phyloP scores from a whole-genome alignment of 768 basidiomycete species.

The Auriscalpium orientale region DNA sequence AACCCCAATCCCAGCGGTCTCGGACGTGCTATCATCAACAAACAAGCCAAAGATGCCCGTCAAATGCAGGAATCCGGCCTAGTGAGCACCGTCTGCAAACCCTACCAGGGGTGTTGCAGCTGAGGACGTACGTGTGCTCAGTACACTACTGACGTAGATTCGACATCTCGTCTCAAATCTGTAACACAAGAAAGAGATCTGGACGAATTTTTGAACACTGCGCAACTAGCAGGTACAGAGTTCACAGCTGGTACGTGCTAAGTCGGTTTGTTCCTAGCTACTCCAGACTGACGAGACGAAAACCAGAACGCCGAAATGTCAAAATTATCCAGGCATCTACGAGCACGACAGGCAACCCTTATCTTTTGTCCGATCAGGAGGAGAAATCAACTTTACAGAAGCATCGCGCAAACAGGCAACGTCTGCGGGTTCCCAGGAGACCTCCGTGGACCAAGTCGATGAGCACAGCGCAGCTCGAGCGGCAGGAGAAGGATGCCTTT shows the following conservation, averaged over 20 bases:
- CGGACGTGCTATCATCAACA: slow-evolving; percentile 93
- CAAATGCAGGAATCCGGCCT: slow-evolving; percentile 54
- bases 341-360: slow-evolving; percentile 64
- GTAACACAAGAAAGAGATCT: slow-evolving; percentile 95
- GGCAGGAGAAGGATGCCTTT: slow-evolving; percentile 85
- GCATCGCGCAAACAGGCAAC: slow-evolving; percentile 64
- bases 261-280: neutral
- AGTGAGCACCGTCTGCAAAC: slow-evolving; percentile 33
- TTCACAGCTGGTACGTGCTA: slow-evolving; percentile 79
- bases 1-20: slow-evolving; percentile 74
- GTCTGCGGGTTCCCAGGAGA: slow-evolving; percentile 81
- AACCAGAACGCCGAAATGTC: slow-evolving; percentile 66
- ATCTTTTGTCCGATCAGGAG: slow-evolving; percentile 76
- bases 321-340: slow-evolving; percentile 64
- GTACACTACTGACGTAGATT: slow-evolving; percentile 74
- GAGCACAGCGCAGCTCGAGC: slow-evolving; percentile 71
- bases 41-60: slow-evolving; percentile 71
- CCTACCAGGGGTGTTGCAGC: neutral
- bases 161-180: slow-evolving; percentile 67
- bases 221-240: slow-evolving; percentile 89
- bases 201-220: slow-evolving; percentile 93
- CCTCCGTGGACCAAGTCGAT: slow-evolving; percentile 84
- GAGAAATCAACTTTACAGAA: slow-evolving; percentile 67
- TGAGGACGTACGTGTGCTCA: slow-evolving; percentile 20
- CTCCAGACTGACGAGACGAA: slow-evolving; percentile 6